A percentile compares a stretch with the other conserved stretches of the same genome.
Evolutionary conservation across 208 protist species (phyloP).

Genomic region (Leishmania tarentolae): DNA sequence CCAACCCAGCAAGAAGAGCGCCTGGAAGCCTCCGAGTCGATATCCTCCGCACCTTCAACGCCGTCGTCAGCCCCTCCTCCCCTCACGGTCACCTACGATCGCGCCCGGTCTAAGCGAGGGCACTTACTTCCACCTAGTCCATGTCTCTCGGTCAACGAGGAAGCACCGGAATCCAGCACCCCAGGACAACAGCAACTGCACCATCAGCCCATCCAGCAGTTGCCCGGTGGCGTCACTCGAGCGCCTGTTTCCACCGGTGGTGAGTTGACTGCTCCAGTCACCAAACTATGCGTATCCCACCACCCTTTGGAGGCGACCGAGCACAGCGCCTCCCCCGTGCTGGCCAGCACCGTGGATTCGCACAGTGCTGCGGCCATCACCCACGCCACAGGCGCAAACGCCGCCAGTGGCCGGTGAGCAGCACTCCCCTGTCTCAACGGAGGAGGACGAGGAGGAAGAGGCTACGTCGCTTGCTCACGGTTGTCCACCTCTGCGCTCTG

Average conservation of each 20-base stretch:
- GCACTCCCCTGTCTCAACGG: neutral
- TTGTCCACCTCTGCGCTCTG: neutral
- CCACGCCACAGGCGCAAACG: too few relatives aligned
- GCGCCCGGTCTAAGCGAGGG: neutral
- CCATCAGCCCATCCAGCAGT: neutral
- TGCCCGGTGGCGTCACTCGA: neutral
- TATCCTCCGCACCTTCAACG: neutral
- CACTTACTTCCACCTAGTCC: neutral
- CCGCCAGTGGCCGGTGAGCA: neutral
- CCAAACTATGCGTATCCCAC: neutral
- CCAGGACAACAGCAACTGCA: neutral
- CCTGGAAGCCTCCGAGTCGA: neutral
- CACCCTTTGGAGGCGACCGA: neutral
- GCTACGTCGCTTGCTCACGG: neutral
- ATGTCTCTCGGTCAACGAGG: neutral
- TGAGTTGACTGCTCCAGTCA: neutral
- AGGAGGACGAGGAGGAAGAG: conserved; percentile 9
- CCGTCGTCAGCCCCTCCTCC: neutral
- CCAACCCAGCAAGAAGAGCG: neutral
- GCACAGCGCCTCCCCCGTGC: neutral
- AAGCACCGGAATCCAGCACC: conserved; percentile 8
- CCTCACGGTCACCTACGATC: conserved; percentile 1
- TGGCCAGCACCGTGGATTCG: too few relatives aligned
- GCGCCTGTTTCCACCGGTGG: neutral
- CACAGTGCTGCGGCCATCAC: too few relatives aligned